Conservation (phyloP, 441 rosid species). For the Populus tomentosa region DNA sequence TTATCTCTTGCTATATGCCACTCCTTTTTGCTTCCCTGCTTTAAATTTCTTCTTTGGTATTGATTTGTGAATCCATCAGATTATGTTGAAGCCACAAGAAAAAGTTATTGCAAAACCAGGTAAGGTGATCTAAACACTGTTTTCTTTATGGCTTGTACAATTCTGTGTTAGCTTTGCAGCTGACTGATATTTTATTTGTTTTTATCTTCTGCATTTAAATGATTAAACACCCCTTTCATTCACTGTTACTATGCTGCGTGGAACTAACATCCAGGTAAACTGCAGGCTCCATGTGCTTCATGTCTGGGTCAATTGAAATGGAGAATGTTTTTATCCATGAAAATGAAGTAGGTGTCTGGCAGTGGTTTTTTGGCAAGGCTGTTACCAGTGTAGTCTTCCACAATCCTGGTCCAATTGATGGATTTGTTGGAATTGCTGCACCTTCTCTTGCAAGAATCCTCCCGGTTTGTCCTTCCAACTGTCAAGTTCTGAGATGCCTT, state of each 20-base stretch:
- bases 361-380: slow-evolving; percentile 94
- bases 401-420: slow-evolving; percentile 74
- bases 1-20: neutral
- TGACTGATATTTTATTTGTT: neutral
- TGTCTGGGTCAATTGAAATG: slow-evolving; percentile 90
- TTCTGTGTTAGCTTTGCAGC: neutral
- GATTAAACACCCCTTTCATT: neutral
- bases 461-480: slow-evolving; percentile 57
- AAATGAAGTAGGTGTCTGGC: slow-evolving; percentile 89
- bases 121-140: slow-evolving; percentile 21
- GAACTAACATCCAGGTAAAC: slow-evolving; percentile 16
- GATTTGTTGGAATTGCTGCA: slow-evolving; percentile 88
- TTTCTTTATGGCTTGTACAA: neutral
- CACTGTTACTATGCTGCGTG: neutral
- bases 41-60: slow-evolving; percentile 1
- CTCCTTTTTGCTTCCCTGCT: neutral
- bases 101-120: slow-evolving; percentile 86
- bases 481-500: slow-evolving; percentile 12
- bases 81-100: slow-evolving; percentile 95
- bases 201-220: neutral
- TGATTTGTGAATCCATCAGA: slow-evolving; percentile 38
- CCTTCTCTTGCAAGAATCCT: slow-evolving; percentile 95
- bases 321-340: slow-evolving; percentile 81
- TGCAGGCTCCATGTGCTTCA: slow-evolving; percentile 93
- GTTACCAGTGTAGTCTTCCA: slow-evolving; percentile 61